Base-by-base conservation (phyloP, 148 eudicot genomes). In the Fallopia convolvulus region DNA sequence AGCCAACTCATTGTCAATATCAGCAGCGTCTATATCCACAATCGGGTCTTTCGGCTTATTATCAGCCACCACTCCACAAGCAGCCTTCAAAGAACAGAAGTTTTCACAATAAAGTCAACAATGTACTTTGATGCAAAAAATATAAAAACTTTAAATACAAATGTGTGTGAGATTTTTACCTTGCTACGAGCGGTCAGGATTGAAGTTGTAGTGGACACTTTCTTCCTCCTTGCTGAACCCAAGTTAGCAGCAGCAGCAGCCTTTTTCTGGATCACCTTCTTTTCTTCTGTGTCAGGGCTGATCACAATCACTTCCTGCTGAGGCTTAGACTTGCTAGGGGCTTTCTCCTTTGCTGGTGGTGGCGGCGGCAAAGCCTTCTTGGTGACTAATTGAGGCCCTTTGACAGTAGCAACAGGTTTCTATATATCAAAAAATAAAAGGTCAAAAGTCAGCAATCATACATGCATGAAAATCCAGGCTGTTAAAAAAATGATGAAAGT, bases 161-260 rank as follows among this genome's bases (percentile, higher is more conserved):
- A 2, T 68, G 72, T 5, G 17, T 5, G 44, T 17, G 44, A 6
- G 44, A 33, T 14, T 6, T 33, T 36, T 36, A 88, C 87, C 87
- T 89, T 84, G 91, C 89, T 88, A 63, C 90, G 82, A 75, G 90
- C 93, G 76, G 84, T 83, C 32, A 89, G 88, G 71, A 88, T 79
- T 6, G 90, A 79, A 46, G 89, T 87, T 40, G 88, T 84, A 63
- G 89, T 78, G 21, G 79, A 80, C 23, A 79, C 75, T 42, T 80
- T 82, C 83, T 86, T 89, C 72, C 41, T 85, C 30, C 85, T 56
- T 21, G 33, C 55, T 8, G 75, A 44, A 17, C 75, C 41, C 75
- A 32, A 32, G 11, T n/a, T 33, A 40, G 21, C 21, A 40, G 23
- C 84, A 40, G 23, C 84, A 73, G 2, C 78, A 41, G 80, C 80